Evolutionary conservation across 2,329 filamentous ascomycete genomes (phyloP), one percentile per base, ranked within the genome.

Genomic region (Pseudocercospora crystallina): DNA sequence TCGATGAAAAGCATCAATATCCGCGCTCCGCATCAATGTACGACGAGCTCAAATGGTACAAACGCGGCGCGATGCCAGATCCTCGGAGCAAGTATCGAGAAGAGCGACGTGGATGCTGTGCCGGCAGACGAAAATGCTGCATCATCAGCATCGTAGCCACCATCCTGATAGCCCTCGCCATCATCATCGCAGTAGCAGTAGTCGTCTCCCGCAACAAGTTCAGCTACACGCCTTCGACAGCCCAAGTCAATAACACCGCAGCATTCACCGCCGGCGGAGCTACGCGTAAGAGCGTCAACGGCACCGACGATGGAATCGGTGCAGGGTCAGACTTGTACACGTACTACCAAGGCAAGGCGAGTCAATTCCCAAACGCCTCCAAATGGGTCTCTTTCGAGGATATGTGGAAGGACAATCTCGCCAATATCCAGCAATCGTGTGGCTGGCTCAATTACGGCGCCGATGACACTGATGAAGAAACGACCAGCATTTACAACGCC

Each of bases 341-440:
- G 3, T 67, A 65, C 58, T 71, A 71, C 54, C 59, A 60, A 20
- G 62, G 62, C 41, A 56, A 56, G 33, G 54, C 51, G 12, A 38
- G 50, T 11, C 49, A 58, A 37, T 63, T 61, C 40, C 62, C 59
- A 7, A 42, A 45, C 7, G 9, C 34, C 9, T 34, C 42, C 14
- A 39, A 51, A 32, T 65, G 62, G 62, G 51, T 65, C 17, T 61
- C 58, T 3, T 65, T 65, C 46, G 46, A 60, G n/a, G 53, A 55
- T 38, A 71, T 69, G 68, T 69, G 64, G 58, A 49, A 53, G 7
- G 63, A 62, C 38, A 74, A 73, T 51, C 59, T 63, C 30, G 49
- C 59, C 42, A 54, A 57, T 5, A 60, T 64, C 51, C 31, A 57
- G 47, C 36, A 61, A 36, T 70, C 70, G 14, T 75, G 71, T 61